Percentiles rank a stretch among this genome's conserved stretches.
phyloP scores from a whole-genome alignment of 2,329 filamentous ascomycete species.

The Talaromyces sp. region DNA sequence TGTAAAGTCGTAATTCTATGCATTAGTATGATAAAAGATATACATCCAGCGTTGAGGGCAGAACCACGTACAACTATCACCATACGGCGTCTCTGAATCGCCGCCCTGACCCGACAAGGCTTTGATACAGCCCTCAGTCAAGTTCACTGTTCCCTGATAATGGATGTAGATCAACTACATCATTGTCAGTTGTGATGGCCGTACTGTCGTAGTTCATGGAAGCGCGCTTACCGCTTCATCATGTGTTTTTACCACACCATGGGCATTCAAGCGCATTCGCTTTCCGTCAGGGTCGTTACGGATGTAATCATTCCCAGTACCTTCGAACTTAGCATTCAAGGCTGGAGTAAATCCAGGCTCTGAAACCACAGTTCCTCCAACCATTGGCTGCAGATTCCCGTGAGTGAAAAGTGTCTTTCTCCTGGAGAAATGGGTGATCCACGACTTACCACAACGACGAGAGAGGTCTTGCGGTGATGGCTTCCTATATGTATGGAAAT shows the following conservation, averaged over 20 bases:
- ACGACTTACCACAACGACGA: constrained; percentile 36
- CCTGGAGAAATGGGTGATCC: not conserved
- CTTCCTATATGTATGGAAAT: constrained; percentile 27
- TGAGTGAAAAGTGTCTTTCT: constrained; percentile 7
- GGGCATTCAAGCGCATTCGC: constrained; percentile 38
- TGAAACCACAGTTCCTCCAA: constrained; percentile 32
- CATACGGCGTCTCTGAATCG: constrained; percentile 34
- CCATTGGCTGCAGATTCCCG: constrained; percentile 32
- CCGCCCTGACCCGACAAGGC: constrained; percentile 31
- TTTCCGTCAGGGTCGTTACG: constrained; percentile 37
- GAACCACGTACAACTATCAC: constrained; percentile 34
- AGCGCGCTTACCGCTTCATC: constrained; percentile 26
- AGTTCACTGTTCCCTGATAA: constrained; percentile 38
- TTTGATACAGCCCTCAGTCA: constrained; percentile 29
- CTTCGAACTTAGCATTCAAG: constrained; percentile 35
- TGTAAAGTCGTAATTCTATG: constrained; percentile 12
- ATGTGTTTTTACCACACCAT: constrained; percentile 30
- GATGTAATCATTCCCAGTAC: constrained; percentile 41
- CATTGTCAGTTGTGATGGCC: not conserved
- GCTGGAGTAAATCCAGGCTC: constrained; percentile 32
- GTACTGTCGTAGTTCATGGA: not conserved
- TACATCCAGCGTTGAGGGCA: not conserved
- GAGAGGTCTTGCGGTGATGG: constrained; percentile 28
- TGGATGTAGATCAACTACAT: constrained; percentile 33
- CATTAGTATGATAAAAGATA: not conserved